Percentiles rank a stretch among this genome's conserved stretches.
Conservation (phyloP, 345 rosid genomes). For the Stellera chamaejasme region DNA sequence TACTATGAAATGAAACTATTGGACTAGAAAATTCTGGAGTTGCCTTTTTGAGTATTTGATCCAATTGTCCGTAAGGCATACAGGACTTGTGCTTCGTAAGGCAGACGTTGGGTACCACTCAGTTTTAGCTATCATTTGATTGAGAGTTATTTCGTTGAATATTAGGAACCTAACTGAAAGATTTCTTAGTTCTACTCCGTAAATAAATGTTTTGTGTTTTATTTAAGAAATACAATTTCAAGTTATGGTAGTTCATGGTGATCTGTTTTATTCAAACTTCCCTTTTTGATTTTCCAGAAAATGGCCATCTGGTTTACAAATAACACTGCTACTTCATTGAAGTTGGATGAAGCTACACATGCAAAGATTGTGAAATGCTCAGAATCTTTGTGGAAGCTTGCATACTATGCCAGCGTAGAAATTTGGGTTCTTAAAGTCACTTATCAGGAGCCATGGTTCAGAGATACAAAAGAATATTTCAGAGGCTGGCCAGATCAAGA, state of each 20-base stretch:
- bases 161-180: background rate
- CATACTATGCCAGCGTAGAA: slow-evolving; percentile 66
- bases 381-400: slow-evolving; percentile 88
- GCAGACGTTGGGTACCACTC: no score
- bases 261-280: slow-evolving; percentile 11
- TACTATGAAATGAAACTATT: no score
- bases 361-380: slow-evolving; percentile 63
- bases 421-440: slow-evolving; percentile 40
- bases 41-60: no score
- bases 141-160: no score
- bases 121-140: no score
- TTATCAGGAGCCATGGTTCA: slow-evolving; percentile 69
- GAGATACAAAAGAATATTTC: slow-evolving; percentile 49
- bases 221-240: background rate
- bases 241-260: background rate
- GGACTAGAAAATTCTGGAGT: no score
- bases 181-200: background rate
- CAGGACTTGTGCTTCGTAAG: no score
- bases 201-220: no score
- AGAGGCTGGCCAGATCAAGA: slow-evolving; percentile 90
- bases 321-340: slow-evolving; percentile 29
- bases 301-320: slow-evolving; percentile 52
- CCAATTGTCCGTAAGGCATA: no score
- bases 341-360: slow-evolving; percentile 35
- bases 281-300: slow-evolving; percentile 33